Percentiles rank a stretch among this genome's conserved stretches.
These are phyloP conservation scores for Malania oleifera DNA, from an alignment of 164 flowering plant species.

Conservation along the genomic window DNA sequence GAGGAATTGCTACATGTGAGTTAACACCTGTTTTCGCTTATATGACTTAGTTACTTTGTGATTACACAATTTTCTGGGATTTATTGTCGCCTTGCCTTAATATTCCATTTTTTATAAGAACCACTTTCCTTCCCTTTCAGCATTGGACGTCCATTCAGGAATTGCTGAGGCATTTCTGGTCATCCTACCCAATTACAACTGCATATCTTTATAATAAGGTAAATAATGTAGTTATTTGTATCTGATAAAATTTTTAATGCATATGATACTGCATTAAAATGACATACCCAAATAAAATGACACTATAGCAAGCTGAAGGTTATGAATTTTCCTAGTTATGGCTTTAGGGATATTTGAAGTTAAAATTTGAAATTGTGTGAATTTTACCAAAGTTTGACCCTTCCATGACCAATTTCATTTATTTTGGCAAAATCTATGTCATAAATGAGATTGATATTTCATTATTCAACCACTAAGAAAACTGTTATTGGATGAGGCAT, in stretches of 20 bases:
- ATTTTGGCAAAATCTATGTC: neutral
- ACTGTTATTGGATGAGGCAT: too few relatives aligned
- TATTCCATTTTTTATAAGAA: neutral
- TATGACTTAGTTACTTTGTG: too few relatives aligned
- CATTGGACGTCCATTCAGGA: conserved; percentile 90
- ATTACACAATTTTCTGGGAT: neutral
- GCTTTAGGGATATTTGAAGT: neutral
- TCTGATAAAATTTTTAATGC: neutral
- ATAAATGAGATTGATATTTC: too few relatives aligned
- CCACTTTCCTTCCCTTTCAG: conserved; percentile 36
- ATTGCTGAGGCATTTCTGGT: conserved; percentile 89
- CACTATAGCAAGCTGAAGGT: too few relatives aligned
- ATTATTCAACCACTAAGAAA: too few relatives aligned
- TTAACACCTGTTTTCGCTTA: conserved; percentile 7
- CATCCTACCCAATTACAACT: conserved; percentile 89
- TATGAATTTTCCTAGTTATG: too few relatives aligned
- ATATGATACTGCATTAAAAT: too few relatives aligned
- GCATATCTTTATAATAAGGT: conserved; percentile 38
- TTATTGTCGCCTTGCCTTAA: neutral
- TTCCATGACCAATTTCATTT: neutral
- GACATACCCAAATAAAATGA: too few relatives aligned
- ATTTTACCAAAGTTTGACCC: neutral
- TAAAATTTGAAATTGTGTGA: neutral
- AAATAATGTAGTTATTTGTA: neutral
- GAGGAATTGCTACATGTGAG: conserved; percentile 82